phyloP scores from a whole-genome alignment of 371 early-diverging fungal species.

The Phascolomyces articulosus region DNA sequence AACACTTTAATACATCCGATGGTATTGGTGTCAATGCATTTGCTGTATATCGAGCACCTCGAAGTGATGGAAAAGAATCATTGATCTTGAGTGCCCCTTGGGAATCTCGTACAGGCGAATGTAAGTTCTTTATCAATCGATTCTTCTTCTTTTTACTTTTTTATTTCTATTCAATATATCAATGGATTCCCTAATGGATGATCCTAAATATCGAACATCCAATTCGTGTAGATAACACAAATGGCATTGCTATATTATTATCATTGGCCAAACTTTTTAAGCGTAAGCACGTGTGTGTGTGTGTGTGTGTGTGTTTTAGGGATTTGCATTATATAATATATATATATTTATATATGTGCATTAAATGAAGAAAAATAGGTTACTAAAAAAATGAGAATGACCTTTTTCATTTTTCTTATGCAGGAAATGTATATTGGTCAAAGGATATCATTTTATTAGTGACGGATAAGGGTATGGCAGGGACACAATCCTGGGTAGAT shows the following conservation, averaged over 20 bases:
- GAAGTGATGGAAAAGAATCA: conserved; percentile 91
- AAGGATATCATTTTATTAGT: conserved; percentile 91
- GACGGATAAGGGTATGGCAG: conserved; percentile 73
- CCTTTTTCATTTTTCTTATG: background rate
- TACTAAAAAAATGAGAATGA: background rate
- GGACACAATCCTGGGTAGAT: conserved; percentile 88
- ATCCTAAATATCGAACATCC: too few species aligned
- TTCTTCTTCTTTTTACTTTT: too few species aligned
- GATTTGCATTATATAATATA: background rate
- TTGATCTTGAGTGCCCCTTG: conserved; percentile 83
- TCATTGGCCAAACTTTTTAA: conserved; percentile 78
- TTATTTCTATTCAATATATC: too few species aligned
- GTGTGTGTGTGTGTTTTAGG: background rate
- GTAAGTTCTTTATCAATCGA: conserved; percentile 19
- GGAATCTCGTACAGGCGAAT: conserved; percentile 60
- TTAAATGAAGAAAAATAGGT: background rate
- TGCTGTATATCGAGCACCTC: conserved; percentile 82
- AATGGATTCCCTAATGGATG: too few species aligned
- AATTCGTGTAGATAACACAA: conserved; percentile 66
- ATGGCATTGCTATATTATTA: conserved; percentile 76
- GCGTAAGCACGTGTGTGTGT: conserved; percentile 48
- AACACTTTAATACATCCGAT: conserved; percentile 45
- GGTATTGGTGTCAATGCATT: conserved; percentile 77
- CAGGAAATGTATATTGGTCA: conserved; percentile 84
- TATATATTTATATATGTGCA: background rate